Evolutionary conservation across 2,329 filamentous ascomycete genomes (phyloP).

Genomic region (Trichoderma simmonsii): DNA sequence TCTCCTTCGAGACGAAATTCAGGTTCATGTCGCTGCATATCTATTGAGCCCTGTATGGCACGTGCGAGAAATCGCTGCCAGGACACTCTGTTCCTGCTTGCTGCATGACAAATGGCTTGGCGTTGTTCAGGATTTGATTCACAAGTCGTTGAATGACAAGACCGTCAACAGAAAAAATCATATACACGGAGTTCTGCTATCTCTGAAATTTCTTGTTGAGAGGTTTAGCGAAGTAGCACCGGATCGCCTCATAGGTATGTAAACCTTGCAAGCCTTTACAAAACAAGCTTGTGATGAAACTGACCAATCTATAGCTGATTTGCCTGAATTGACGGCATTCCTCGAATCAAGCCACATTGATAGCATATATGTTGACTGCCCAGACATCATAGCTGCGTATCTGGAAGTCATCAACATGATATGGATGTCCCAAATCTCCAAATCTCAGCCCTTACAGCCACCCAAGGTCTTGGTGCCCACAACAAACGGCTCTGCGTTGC

Average conservation of each 20-base stretch:
- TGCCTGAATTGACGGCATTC: constrained; percentile 31
- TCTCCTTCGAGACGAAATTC: constrained; percentile 52
- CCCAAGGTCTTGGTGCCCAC: constrained; percentile 23
- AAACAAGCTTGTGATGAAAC: constrained; percentile 4
- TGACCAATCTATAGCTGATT: constrained; percentile 29
- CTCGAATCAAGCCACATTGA: constrained; percentile 29
- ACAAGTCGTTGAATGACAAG: constrained; percentile 26
- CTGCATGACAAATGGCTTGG: constrained; percentile 49
- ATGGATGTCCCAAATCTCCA: constrained; percentile 30
- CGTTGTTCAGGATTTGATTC: constrained; percentile 38
- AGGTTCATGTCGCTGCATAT: constrained; percentile 57
- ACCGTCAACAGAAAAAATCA: constrained; percentile 45
- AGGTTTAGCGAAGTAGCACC: constrained; percentile 47
- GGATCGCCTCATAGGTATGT: constrained; percentile 43
- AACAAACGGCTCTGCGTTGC: constrained; percentile 35
- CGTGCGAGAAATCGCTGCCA: constrained; percentile 74
- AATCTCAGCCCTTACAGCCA: constrained; percentile 21
- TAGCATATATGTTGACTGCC: constrained; percentile 29
- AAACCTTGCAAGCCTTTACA: neutral
- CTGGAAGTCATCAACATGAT: constrained; percentile 46
- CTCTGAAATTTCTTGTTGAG: constrained; percentile 55
- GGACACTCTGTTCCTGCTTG: constrained; percentile 65
- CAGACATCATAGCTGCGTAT: constrained; percentile 45
- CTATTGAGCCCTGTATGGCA: constrained; percentile 73
- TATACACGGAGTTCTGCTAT: constrained; percentile 57